Evolutionary conservation across 768 basidiomycete genomes (phyloP).

Genomic region (Russula foetens): DNA sequence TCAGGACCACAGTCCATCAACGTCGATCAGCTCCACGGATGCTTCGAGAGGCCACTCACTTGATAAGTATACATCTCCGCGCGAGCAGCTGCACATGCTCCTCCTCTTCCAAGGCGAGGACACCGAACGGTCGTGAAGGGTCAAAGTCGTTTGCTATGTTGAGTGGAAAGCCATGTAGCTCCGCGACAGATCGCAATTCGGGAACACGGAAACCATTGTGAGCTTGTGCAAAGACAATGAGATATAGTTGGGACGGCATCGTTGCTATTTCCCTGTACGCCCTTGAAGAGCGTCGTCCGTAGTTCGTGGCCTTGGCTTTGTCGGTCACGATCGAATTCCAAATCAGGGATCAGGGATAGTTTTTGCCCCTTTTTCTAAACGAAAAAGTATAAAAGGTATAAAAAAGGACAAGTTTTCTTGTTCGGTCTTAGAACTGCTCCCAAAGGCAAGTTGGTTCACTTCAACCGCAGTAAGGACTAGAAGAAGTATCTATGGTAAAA

Average conservation of each 20-base stretch:
- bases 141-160: slow-evolving; percentile 39
- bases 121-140: slow-evolving; percentile 62
- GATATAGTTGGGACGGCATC: slow-evolving; percentile 29
- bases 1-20: neutral
- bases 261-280: too few relatives aligned
- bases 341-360: too few relatives aligned
- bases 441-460: too few relatives aligned
- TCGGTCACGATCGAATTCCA: too few relatives aligned
- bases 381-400: too few relatives aligned
- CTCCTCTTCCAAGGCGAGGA: slow-evolving; percentile 59
- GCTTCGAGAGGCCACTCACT: slow-evolving; percentile 42
- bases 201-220: slow-evolving; percentile 81
- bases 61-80: slow-evolving; percentile 72
- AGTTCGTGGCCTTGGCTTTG: too few relatives aligned
- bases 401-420: too few relatives aligned
- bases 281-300: too few relatives aligned
- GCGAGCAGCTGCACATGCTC: slow-evolving; percentile 70
- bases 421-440: too few relatives aligned
- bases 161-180: slow-evolving; percentile 61
- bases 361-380: too few relatives aligned
- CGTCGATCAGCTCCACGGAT: neutral
- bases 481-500: too few relatives aligned
- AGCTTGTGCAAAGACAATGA: slow-evolving; percentile 73
- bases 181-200: slow-evolving; percentile 69
- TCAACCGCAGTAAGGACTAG: too few relatives aligned